A percentile compares a stretch with the other conserved stretches of the same genome.
These are phyloP conservation scores for Davidsoniella virescens DNA, from an alignment of 2,329 filamentous ascomycete species.

Conservation along the genomic window DNA sequence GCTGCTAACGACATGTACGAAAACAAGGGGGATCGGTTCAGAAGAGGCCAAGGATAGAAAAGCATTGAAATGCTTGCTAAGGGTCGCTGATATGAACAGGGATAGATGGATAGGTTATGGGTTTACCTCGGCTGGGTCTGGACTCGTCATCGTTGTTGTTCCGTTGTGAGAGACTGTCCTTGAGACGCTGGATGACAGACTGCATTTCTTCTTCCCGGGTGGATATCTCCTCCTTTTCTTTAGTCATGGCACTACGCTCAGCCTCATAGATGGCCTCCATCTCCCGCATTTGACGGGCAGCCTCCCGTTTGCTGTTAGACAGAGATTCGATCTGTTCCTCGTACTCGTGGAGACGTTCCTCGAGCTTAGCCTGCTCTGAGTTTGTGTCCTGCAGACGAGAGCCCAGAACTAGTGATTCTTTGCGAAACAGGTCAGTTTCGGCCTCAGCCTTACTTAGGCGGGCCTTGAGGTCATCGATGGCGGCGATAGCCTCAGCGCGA, in stretches of 20 bases:
- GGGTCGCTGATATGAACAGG: neutral
- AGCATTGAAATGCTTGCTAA: neutral
- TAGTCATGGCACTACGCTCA: conserved; percentile 70
- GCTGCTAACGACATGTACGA: neutral
- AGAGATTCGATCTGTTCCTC: conserved; percentile 70
- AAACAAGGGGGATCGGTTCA: neutral
- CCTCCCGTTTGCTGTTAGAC: conserved; percentile 71
- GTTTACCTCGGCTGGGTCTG: conserved; percentile 12
- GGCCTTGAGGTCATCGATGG: conserved; percentile 72
- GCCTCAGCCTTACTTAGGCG: conserved; percentile 67
- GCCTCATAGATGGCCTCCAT: conserved; percentile 86
- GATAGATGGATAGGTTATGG: neutral
- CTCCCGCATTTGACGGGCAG: conserved; percentile 69
- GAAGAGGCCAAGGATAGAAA: neutral
- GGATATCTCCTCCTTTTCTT: conserved; percentile 79
- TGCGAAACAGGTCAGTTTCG: conserved; percentile 61
- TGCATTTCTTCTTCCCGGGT: conserved; percentile 84
- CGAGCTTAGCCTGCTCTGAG: conserved; percentile 68
- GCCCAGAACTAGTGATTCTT: conserved; percentile 73
- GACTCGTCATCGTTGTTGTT: conserved; percentile 29
- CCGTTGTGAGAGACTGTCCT: conserved; percentile 71
- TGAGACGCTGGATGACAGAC: conserved; percentile 73
- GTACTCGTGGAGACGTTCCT: conserved; percentile 74
- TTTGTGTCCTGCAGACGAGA: conserved; percentile 70
- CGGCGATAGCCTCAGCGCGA: conserved; percentile 60